Evolutionary conservation across 768 basidiomycete genomes (phyloP).

Genomic region (Chalciporus pseudorubinellus): DNA sequence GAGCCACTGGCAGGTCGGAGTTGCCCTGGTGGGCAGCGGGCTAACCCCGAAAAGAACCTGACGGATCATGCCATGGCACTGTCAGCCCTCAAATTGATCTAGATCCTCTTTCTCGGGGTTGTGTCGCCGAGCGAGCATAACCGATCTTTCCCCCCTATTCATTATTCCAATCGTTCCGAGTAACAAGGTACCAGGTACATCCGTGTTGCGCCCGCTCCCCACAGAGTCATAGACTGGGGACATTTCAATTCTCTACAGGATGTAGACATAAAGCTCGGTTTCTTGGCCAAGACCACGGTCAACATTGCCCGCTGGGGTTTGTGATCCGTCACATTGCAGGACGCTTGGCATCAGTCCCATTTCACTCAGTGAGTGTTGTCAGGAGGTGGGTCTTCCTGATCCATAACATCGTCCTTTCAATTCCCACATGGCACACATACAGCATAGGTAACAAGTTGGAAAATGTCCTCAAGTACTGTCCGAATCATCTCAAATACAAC

Average conservation of each 20-base stretch:
- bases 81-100: background rate
- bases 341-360: background rate
- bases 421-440: background rate
- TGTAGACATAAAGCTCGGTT: too few species aligned
- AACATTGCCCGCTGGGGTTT: background rate
- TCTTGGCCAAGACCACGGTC: background rate
- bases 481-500: background rate
- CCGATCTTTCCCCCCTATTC: background rate
- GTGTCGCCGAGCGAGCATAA: background rate
- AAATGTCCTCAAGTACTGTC: background rate
- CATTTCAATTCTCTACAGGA: background rate
- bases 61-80: background rate
- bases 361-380: too few species aligned
- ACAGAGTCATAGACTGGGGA: background rate
- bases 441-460: background rate
- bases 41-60: background rate
- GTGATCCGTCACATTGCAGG: background rate
- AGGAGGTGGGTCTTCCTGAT: too few species aligned
- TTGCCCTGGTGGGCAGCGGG: background rate
- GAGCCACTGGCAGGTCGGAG: too few species aligned
- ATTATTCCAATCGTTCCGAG: background rate
- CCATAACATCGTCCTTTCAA: too few species aligned
- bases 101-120: background rate
- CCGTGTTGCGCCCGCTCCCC: background rate
- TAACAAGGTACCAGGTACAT: conserved; percentile 3